Evolutionary conservation across 2,329 filamentous ascomycete species (phyloP), one percentile per base, ranked within the genome.

Genomic region (Emergomyces orientalis): DNA sequence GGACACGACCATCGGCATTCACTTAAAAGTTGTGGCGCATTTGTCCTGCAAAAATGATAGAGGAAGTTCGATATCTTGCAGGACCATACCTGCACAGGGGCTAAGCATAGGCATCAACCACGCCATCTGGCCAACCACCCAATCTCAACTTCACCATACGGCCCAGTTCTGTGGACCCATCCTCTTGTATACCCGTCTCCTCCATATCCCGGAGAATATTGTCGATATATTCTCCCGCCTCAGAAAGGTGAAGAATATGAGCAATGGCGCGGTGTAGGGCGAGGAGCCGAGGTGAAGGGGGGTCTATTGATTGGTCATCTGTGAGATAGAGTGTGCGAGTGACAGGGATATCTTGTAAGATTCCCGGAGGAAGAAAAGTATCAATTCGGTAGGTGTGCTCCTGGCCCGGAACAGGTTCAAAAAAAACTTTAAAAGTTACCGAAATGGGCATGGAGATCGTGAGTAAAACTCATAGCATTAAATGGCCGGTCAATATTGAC

Each of bases 241-340:
- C 71, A 13, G 71, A 75, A 30, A 75, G 64, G 65, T 75, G 69
- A 27, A 76, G 68, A 49, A 76, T 72, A 63, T 72, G 67, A 13
- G 66, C 70, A 65, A 75, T 72, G 27, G 73, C 72, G 52, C 69
- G 52, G 63, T 76, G 72, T 54, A 75, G 32, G 1, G 72, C 72
- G 17, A 75, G 67, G 54, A 76, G 70, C 45, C 71, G 72, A 27
- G 70, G 67, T 27, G 66, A 72, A 2, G 74, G 73, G 27, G 73
- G 69, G 22, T 75, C 71, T 39, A 75, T 71, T 13, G 62, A 69
- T 34, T 64, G 67, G 47, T 65, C 64, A 13, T 65, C 49, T 8
- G 69, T 67, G n/a, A 72, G 64, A 64, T 69, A 71, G 30, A 75
- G 67, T 19, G 68, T 69, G 8, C 71, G 69, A 22, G 66, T 71